Evolutionary conservation across 306 rosid genomes (phyloP), one percentile per base, ranked within the genome.

Genomic region (Cicer arietinum): DNA sequence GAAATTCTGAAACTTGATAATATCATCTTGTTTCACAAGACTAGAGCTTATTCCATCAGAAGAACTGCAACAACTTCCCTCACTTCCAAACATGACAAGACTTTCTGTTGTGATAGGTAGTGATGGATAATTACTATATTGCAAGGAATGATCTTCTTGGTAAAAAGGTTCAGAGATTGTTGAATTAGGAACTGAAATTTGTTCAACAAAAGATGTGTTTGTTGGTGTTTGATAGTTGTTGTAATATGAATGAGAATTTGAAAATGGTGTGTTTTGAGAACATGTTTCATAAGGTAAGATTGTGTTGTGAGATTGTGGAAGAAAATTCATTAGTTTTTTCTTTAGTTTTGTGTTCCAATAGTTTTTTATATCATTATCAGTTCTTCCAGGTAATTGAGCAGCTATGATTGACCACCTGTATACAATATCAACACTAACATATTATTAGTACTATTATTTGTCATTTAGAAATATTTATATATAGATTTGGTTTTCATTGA

Each of bases 301-400:
- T 60, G 67, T 35, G 74, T 68, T 79, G 83, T 80, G 87, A 42
- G 85, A 40, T 51, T 73, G 69, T 18, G 85, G 82, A 54, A 82
- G 76, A 76, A 88, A 73, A 17, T 82, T 87, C 86, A 86, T 77
- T 20, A 93, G 90, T 79, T 93, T 93, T 86, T 91, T 93, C 92
- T 91, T 93, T 12, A 93, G 92, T 84, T 91, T 93, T 35, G 98
- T 93, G 90, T 93, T 93, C 98, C 98, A 93, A 71, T 93, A 91
- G 85, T 93, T 93, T 82, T 93, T 93, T 67, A 93, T 93, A 86
- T 93, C 97, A 42, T 93, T 93, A 77, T 93, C 98, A 10, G 98
- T 93, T 82, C 98, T 87, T 0, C 98, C 98, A 43, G 97, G 92
- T 44, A 93, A 80, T 66, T 93, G 97, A 65, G 96, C 89, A 12